Percentiles rank a stretch among this genome's conserved stretches.
phyloP scores from a whole-genome alignment of 306 rosid species.

The Sindora glabra region DNA sequence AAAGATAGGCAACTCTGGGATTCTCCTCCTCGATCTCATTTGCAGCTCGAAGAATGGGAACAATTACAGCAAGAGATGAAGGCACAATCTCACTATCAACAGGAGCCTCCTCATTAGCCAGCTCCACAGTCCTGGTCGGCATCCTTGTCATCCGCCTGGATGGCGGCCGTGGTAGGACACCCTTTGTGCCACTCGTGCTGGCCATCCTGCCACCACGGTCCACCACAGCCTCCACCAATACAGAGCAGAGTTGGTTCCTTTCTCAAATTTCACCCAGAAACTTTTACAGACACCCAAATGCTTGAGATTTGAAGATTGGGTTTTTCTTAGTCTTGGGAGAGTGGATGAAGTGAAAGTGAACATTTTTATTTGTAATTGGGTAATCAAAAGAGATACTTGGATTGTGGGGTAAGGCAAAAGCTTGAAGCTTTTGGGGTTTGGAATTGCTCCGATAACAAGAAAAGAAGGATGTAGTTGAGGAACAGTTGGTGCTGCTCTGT shows the following conservation, averaged over 20 bases:
- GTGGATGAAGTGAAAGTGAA: constrained; percentile 22
- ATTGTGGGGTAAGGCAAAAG: constrained; percentile 45
- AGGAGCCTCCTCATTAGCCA: constrained; percentile 40
- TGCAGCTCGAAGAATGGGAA: constrained; percentile 85
- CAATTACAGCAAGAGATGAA: constrained; percentile 54
- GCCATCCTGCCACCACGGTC: constrained; percentile 45
- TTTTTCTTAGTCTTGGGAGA: constrained; percentile 19
- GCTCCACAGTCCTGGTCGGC: constrained; percentile 43
- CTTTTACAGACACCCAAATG: not conserved
- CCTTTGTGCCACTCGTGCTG: constrained; percentile 74
- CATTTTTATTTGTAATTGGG: constrained; percentile 26
- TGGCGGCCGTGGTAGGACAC: constrained; percentile 28
- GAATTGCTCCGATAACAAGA: constrained; percentile 58
- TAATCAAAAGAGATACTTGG: constrained; percentile 52
- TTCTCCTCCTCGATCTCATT: constrained; percentile 63
- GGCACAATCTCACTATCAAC: constrained; percentile 68
- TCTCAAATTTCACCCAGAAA: constrained; percentile 8
- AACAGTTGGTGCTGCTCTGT: too few relatives aligned
- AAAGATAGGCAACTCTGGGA: constrained; percentile 86
- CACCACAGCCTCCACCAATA: constrained; percentile 8
- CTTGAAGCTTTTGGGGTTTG: constrained; percentile 26
- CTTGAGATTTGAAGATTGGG: not conserved
- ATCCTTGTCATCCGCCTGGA: constrained; percentile 40
- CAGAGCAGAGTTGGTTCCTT: not conserved
- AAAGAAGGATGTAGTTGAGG: constrained; percentile 27